These are phyloP conservation scores for Hibiscus syriacus DNA, from an alignment of 345 rosid genomes.

Conservation along the genomic window DNA sequence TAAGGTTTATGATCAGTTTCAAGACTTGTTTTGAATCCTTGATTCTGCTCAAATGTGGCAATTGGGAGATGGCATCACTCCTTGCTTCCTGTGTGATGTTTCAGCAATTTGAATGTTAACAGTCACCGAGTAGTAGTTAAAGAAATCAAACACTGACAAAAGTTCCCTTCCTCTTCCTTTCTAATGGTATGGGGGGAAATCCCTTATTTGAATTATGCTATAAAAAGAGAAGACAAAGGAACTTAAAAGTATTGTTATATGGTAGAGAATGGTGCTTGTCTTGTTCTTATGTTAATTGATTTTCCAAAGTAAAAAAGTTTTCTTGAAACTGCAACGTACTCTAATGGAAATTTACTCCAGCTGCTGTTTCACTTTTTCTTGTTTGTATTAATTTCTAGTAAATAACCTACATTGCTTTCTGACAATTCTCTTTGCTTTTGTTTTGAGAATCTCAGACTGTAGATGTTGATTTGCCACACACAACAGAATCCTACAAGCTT, in stretches of 20 bases:
- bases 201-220: neutral
- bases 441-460: slow-evolving; percentile 43
- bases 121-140: neutral
- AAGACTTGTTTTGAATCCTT: neutral
- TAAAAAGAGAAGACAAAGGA: neutral
- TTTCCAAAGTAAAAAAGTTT: neutral
- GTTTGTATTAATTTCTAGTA: neutral
- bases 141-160: neutral
- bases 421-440: neutral
- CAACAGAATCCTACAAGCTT: slow-evolving; percentile 87
- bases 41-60: neutral
- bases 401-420: slow-evolving; percentile 1
- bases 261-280: neutral
- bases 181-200: neutral
- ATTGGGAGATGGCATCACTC: neutral
- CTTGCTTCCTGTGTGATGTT: neutral
- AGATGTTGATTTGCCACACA: slow-evolving; percentile 70
- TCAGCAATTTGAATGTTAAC: neutral
- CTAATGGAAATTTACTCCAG: neutral
- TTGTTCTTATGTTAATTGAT: neutral
- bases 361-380: neutral
- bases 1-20: neutral
- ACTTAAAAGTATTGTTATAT: neutral
- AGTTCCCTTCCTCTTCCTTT: neutral
- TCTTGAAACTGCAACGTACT: neutral